Evolutionary conservation across 768 basidiomycete genomes (phyloP).

Genomic region (Lactifluus piperatus): DNA sequence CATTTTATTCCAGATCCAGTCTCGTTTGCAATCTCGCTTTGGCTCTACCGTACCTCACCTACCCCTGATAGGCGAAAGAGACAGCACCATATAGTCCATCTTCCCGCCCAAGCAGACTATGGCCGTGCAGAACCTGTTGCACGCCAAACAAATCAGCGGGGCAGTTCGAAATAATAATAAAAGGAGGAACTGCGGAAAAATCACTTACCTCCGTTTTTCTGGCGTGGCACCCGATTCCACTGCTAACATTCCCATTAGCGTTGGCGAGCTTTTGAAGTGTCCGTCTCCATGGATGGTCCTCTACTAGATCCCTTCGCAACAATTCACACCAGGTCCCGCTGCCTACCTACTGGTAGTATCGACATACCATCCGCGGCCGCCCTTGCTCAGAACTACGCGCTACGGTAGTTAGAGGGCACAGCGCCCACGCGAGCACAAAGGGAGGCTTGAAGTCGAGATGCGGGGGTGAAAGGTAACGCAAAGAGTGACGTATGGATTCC

Average conservation of each 20-base stretch:
- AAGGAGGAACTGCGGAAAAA: neutral
- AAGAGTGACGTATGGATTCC: too few species aligned
- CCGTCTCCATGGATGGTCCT: slow-evolving; percentile 55
- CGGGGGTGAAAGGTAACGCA: too few species aligned
- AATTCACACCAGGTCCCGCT: slow-evolving; percentile 32
- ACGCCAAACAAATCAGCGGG: neutral
- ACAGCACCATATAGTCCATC: slow-evolving; percentile 92
- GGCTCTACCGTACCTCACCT: slow-evolving; percentile 17
- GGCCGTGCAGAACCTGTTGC: slow-evolving; percentile 58
- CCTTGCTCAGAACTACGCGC: slow-evolving; percentile 87
- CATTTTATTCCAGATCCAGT: neutral
- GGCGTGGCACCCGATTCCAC: slow-evolving; percentile 90
- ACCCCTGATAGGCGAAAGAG: slow-evolving; percentile 91
- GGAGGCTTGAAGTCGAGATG: too few species aligned
- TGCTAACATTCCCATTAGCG: slow-evolving; percentile 84
- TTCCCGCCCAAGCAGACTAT: slow-evolving; percentile 86
- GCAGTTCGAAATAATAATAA: too few species aligned
- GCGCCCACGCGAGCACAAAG: too few species aligned
- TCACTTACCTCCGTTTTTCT: slow-evolving; percentile 64
- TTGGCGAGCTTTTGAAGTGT: slow-evolving; percentile 68
- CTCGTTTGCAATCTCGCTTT: neutral
- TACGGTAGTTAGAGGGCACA: too few species aligned
- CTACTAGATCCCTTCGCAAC: slow-evolving; percentile 31
- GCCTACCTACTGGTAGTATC: slow-evolving; percentile 83
- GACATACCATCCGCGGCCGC: slow-evolving; percentile 92